Percentiles rank a stretch among this genome's conserved stretches.
Evolutionary conservation across 1,284 basidiomycete genomes (phyloP).

Genomic region (Caloboletus firmus): DNA sequence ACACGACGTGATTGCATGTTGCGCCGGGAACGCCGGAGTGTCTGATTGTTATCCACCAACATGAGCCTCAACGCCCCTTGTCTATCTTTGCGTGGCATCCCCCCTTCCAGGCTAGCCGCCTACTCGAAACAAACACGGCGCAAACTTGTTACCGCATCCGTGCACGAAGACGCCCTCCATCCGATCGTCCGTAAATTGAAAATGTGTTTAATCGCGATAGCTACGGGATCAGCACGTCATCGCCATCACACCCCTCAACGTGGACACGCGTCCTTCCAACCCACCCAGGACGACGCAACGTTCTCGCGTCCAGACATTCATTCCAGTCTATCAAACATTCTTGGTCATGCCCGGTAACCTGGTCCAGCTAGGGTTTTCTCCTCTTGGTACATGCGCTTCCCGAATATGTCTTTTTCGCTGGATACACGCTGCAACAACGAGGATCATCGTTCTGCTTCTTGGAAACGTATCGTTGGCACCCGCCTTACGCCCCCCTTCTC

Average conservation of each 20-base stretch:
- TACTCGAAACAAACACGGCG: background rate
- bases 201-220: constrained; percentile 13
- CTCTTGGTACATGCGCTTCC: background rate
- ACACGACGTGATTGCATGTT: background rate
- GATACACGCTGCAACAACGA: constrained; percentile 20
- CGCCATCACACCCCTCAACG: background rate
- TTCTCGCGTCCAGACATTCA: background rate
- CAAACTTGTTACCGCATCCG: constrained; percentile 14
- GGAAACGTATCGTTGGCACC: background rate
- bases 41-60: background rate
- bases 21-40: constrained; percentile 1
- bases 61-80: background rate
- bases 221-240: constrained; percentile 11
- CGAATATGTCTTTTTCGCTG: background rate
- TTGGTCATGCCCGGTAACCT: background rate
- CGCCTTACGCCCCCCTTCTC: background rate
- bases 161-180: background rate
- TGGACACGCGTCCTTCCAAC: background rate
- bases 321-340: background rate
- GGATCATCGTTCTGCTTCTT: constrained; percentile 11
- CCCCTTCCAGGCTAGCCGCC: background rate
- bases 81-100: constrained; percentile 1
- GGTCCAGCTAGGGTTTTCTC: background rate
- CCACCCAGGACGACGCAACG: background rate
- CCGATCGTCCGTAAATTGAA: constrained; percentile 1